Conservation (phyloP, 176 grass and related monocot genomes). For the Thinopyrum elongatum region DNA sequence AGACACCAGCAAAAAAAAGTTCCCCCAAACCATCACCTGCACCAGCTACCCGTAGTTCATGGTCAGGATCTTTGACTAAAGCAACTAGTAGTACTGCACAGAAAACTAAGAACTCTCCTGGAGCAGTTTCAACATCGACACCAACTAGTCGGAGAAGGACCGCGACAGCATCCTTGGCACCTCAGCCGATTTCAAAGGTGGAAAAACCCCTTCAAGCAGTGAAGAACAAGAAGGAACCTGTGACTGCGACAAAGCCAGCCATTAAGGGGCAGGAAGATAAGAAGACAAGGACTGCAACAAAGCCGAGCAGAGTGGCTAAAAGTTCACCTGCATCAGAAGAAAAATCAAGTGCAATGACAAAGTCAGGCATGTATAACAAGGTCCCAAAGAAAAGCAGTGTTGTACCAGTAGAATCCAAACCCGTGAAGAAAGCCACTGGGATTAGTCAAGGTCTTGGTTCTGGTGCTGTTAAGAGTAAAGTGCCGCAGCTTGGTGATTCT, state of each 20-base stretch:
- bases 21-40: conserved; percentile 70
- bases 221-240: conserved; percentile 57
- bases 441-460: conserved; percentile 37
- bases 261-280: conserved; percentile 66
- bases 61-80: conserved; percentile 72
- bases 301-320: conserved; percentile 51
- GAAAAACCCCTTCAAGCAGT: conserved; percentile 36
- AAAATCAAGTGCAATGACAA: conserved; percentile 47
- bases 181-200: conserved; percentile 52
- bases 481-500: conserved; percentile 50
- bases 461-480: conserved; percentile 57
- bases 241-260: conserved; percentile 32
- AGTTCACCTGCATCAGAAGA: conserved; percentile 52
- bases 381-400: conserved; percentile 96
- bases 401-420: conserved; percentile 86
- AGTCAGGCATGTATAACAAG: conserved; percentile 68
- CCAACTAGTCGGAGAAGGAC: conserved; percentile 64
- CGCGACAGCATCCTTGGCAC: conserved; percentile 24
- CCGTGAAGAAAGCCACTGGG: conserved; percentile 64
- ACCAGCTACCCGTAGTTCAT: conserved; percentile 67
- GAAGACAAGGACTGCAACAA: conserved; percentile 50
- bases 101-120: conserved; percentile 55
- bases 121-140: conserved; percentile 37
- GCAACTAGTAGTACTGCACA: conserved; percentile 51
- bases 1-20: conserved; percentile 59